Evolutionary conservation across 2,329 filamentous ascomycete genomes (phyloP).

Genomic region (Thermoascus crustaceus): DNA sequence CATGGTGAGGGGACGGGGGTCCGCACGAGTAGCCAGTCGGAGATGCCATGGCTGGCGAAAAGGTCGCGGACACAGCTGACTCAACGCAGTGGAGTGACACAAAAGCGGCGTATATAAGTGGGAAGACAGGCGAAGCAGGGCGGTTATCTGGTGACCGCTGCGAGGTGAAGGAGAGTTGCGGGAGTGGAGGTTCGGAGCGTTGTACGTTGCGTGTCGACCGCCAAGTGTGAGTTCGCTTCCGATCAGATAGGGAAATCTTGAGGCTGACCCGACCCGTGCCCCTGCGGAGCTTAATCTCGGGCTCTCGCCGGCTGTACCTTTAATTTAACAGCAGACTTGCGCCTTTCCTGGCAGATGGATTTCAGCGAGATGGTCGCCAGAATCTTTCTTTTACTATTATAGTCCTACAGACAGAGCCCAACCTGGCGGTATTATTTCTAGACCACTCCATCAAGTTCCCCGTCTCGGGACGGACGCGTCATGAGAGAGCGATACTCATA

Average conservation of each 20-base stretch:
- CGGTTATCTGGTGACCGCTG: too few relatives aligned
- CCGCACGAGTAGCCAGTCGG: slow-evolving; percentile 41
- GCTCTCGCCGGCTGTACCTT: neutral
- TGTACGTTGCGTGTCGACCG: neutral
- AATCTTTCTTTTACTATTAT: too few relatives aligned
- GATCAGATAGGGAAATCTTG: slow-evolving; percentile 1
- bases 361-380: too few relatives aligned
- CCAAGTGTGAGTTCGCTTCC: slow-evolving; percentile 2
- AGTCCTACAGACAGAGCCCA: too few relatives aligned
- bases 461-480: neutral
- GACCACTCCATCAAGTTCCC: neutral
- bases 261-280: neutral
- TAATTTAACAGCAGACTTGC: too few relatives aligned
- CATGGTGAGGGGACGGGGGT: slow-evolving; percentile 17
- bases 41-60: slow-evolving; percentile 37
- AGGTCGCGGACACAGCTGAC: slow-evolving; percentile 6
- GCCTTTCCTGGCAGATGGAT: too few relatives aligned
- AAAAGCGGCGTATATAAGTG: slow-evolving; percentile 2
- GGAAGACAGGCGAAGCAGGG: too few relatives aligned
- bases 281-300: slow-evolving; percentile 1
- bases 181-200: neutral
- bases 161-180: too few relatives aligned
- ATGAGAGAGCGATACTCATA: too few relatives aligned
- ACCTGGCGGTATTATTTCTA: too few relatives aligned
- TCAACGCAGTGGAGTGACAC: slow-evolving; percentile 4